These are phyloP conservation scores for Orbilia ellipsospora DNA, from an alignment of 2,329 filamentous ascomycete species.

Conservation along the genomic window DNA sequence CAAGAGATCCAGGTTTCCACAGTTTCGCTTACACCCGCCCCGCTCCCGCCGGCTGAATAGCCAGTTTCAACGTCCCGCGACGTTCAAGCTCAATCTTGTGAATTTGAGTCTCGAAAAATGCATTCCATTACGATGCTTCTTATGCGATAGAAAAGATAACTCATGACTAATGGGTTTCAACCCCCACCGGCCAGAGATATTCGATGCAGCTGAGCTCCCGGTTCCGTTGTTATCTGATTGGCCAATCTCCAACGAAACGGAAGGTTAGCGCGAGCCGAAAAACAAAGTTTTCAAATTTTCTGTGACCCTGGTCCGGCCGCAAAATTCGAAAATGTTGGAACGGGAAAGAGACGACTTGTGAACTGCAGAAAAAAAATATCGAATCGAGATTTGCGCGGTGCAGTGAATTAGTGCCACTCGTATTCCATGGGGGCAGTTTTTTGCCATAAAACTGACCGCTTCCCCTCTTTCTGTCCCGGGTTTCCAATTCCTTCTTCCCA, in stretches of 20 bases:
- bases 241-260: no score
- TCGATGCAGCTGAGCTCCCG: neutral
- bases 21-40: slow-evolving; percentile 15
- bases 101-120: neutral
- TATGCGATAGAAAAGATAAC: no score
- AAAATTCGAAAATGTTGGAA: no score
- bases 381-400: slow-evolving; percentile 17
- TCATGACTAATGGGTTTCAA: neutral
- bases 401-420: neutral
- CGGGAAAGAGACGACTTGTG: neutral
- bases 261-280: slow-evolving; percentile 20
- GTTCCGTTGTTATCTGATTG: neutral
- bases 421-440: neutral
- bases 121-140: no score
- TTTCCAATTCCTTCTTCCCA: slow-evolving; percentile 4
- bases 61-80: no score
- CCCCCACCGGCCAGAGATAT: neutral
- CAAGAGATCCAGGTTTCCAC: neutral
- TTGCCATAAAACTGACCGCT: slow-evolving; percentile 47
- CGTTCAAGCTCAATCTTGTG: no score
- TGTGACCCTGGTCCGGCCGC: neutral
- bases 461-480: slow-evolving; percentile 49
- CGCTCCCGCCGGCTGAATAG: slow-evolving; percentile 9
- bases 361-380: slow-evolving; percentile 26
- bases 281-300: slow-evolving; percentile 26